Evolutionary conservation across 75 land plant genomes (phyloP).

Genomic region (Azolla pinnata): DNA sequence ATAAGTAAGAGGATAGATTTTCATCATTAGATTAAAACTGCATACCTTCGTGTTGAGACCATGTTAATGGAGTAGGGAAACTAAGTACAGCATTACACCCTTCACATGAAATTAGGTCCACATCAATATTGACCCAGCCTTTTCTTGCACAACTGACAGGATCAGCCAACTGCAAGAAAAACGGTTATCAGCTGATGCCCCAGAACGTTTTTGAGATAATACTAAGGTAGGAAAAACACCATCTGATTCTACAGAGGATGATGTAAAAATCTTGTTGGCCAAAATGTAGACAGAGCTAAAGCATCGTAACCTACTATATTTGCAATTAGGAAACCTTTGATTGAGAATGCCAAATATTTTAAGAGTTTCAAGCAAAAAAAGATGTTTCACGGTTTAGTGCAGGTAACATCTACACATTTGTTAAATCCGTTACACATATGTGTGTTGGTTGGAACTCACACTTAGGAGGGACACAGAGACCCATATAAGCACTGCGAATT

Average conservation of each 20-base stretch:
- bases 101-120: slow-evolving; percentile 78
- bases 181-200: neutral
- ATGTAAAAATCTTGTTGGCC: neutral
- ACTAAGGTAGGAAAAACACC: neutral
- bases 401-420: too few relatives aligned
- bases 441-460: too few relatives aligned
- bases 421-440: too few relatives aligned
- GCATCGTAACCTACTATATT: too few relatives aligned
- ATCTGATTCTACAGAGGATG: neutral
- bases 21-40: too few relatives aligned
- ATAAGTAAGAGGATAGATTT: too few relatives aligned
- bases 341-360: too few relatives aligned
- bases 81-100: slow-evolving; percentile 78
- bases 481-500: too few relatives aligned
- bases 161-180: slow-evolving; percentile 52
- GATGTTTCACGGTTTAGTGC: too few relatives aligned
- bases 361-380: too few relatives aligned
- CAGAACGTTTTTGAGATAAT: neutral
- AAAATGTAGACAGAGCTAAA: neutral
- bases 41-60: slow-evolving; percentile 71
- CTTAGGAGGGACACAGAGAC: too few relatives aligned
- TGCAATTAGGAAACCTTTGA: neutral
- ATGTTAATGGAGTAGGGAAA: slow-evolving; percentile 69
- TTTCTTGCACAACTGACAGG: slow-evolving; percentile 90
- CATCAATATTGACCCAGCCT: slow-evolving; percentile 92